phyloP scores from a whole-genome alignment of 192 early-diverging fungal genomes.

The Funneliformis mosseae region DNA sequence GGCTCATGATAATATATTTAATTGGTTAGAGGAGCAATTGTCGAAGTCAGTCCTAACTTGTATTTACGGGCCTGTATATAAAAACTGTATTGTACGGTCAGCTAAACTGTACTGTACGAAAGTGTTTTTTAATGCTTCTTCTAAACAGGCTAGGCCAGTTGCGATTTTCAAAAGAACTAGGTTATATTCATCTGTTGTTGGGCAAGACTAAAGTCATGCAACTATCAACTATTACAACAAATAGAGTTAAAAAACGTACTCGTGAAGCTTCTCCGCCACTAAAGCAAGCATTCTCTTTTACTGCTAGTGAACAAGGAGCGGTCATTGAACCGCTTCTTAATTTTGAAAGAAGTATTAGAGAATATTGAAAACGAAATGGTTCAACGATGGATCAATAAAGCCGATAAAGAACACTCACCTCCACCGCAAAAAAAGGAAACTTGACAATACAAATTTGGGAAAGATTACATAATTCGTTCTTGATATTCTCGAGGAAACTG shows the following conservation, averaged over 20 bases:
- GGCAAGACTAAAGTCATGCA: constrained; percentile 13
- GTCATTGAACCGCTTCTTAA: neutral
- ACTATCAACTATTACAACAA: neutral
- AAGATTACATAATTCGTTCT: constrained; percentile 21
- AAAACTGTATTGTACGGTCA: no score
- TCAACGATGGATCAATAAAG: neutral
- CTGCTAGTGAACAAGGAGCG: neutral
- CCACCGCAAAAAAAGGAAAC: constrained; percentile 11
- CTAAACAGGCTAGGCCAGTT: constrained; percentile 22
- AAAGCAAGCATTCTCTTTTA: neutral
- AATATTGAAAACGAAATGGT: constrained; percentile 18
- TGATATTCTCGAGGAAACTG: constrained; percentile 12
- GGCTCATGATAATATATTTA: neutral
- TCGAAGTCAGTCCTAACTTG: no score
- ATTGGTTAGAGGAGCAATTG: constrained; percentile 16
- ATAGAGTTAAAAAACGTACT: neutral
- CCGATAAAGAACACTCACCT: neutral
- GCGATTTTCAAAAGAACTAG: constrained; percentile 21
- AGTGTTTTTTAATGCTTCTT: no score
- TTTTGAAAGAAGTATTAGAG: constrained; percentile 22
- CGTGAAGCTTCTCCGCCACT: neutral
- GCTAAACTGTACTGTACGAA: no score
- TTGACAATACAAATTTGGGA: constrained; percentile 12
- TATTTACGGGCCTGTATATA: no score
- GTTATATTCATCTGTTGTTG: constrained; percentile 22